A percentile compares a stretch with the other conserved stretches of the same genome.
These are phyloP conservation scores for Tagetes patula DNA, from an alignment of 129 eudicot genomes.

Conservation along the genomic window DNA sequence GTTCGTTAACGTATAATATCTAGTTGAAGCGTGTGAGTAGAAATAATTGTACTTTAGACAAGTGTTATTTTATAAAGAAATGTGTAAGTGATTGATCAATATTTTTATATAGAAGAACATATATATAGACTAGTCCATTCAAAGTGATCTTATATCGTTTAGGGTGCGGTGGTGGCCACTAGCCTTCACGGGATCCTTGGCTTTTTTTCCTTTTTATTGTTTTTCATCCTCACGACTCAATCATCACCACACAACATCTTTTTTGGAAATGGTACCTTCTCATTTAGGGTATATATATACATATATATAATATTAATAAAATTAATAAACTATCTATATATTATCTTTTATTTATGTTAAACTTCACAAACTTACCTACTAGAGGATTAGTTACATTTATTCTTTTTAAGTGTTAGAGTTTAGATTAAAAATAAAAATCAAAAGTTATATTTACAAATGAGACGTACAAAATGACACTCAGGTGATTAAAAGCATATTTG, in stretches of 20 bases:
- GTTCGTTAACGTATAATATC: not conserved
- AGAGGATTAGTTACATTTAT: too few species aligned
- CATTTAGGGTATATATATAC: not conserved
- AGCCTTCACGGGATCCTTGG: constrained; percentile 40
- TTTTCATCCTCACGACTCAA: not conserved
- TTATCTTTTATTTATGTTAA: too few species aligned
- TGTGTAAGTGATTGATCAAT: too few species aligned
- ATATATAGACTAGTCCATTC: not conserved
- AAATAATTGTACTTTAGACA: not conserved
- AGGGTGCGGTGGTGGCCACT: constrained; percentile 40
- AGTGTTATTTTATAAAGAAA: not conserved
- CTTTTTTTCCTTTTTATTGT: not conserved
- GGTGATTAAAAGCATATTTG: too few species aligned
- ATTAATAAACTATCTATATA: too few species aligned
- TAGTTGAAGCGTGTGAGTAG: not conserved
- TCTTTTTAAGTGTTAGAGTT: too few species aligned
- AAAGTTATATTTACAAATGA: too few species aligned
- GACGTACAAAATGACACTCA: too few species aligned
- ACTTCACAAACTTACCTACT: too few species aligned
- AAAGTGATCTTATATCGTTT: not conserved
- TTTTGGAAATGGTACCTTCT: not conserved
- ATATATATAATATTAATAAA: too few species aligned
- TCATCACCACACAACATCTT: constrained; percentile 14
- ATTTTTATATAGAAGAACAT: too few species aligned
- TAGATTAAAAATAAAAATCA: too few species aligned